Conservation (phyloP, 169 alveolate species). For the Ichthyophthirius multifiliis region DNA sequence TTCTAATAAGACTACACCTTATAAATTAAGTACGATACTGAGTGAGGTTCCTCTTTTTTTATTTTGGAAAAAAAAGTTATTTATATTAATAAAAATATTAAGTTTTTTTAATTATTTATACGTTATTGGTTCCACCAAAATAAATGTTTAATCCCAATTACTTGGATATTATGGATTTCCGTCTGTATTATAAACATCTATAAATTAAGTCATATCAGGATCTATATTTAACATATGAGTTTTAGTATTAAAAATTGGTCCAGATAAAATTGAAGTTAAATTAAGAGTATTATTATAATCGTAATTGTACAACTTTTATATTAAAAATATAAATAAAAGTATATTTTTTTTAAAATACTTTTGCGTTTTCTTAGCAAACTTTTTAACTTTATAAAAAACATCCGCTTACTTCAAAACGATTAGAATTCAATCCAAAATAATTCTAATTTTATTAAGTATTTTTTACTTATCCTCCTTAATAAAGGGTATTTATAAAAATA, state of each 20-base stretch:
- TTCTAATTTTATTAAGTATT: neutral
- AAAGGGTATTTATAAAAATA: neutral
- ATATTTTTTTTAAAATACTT: neutral
- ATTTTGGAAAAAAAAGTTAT: neutral
- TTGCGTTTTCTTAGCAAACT: neutral
- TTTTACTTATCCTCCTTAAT: neutral
- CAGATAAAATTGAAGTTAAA: neutral
- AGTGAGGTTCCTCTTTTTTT: neutral
- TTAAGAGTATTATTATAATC: neutral
- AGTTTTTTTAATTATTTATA: neutral
- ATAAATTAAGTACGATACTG: neutral
- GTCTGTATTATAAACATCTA: neutral
- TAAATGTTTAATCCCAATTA: slow-evolving; percentile 1
- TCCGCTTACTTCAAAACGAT: neutral
- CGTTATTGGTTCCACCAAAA: neutral
- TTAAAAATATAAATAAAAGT: neutral
- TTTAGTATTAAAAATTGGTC: neutral
- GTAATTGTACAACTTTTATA: neutral
- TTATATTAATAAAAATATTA: neutral
- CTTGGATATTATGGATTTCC: neutral
- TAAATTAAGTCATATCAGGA: neutral
- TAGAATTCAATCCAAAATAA: neutral
- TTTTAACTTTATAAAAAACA: neutral
- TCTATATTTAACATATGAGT: neutral
- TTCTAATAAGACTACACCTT: neutral